These are phyloP conservation scores for barrel medic (Medicago truncatula) DNA, from an alignment of 306 rosid species.

Conservation along the genomic window DNA sequence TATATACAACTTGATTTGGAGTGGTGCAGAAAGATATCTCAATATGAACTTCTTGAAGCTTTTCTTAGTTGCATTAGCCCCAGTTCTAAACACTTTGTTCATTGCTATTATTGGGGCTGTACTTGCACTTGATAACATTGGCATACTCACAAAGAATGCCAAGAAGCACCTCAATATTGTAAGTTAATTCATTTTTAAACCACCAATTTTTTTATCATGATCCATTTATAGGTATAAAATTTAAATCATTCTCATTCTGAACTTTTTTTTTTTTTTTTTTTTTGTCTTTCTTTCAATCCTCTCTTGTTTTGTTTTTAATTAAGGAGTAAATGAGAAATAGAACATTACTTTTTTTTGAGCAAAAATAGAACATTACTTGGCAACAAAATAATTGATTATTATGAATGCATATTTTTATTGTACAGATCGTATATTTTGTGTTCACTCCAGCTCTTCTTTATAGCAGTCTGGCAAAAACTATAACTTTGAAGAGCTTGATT, in stretches of 20 bases:
- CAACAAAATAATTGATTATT: neutral
- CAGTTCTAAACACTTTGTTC: constrained; percentile 44
- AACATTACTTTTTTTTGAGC: too few relatives aligned
- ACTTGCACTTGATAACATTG: constrained; percentile 38
- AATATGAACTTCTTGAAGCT: constrained; percentile 45
- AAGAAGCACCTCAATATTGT: constrained; percentile 42
- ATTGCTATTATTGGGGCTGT: constrained; percentile 40
- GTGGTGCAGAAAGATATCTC: neutral
- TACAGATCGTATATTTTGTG: constrained; percentile 46
- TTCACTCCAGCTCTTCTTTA: constrained; percentile 46
- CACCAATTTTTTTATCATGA: neutral
- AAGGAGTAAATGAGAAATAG: too few relatives aligned
- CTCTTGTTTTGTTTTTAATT: neutral
- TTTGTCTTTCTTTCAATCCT: neutral
- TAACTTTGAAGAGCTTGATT: constrained; percentile 37
- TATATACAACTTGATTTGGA: constrained; percentile 4
- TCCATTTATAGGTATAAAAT: too few relatives aligned
- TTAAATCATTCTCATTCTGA: neutral
- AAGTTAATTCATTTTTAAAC: constrained; percentile 11
- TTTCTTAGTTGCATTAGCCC: constrained; percentile 37
- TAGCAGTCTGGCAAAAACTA: constrained; percentile 36
- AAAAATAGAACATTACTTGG: too few relatives aligned
- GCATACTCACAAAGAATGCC: constrained; percentile 26
- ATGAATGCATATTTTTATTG: neutral
- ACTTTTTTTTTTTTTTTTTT: too few relatives aligned